Conservation (phyloP, 306 rosid genomes). For the Astragalus glycyphyllos region DNA sequence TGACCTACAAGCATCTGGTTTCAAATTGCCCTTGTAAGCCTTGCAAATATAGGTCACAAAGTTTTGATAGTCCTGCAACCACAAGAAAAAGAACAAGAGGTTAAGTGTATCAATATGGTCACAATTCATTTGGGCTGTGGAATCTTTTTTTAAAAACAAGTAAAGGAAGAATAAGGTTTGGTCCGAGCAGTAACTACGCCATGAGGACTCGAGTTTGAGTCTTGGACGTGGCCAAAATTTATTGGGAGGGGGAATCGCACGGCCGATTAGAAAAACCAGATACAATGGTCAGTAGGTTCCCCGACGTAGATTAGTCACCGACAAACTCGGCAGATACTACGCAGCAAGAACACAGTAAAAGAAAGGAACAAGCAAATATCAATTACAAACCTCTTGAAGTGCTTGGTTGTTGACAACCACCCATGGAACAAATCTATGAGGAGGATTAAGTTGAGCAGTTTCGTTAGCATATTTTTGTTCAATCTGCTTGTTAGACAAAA, state of each 20-base stretch:
- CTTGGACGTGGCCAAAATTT: no score
- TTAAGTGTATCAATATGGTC: background rate
- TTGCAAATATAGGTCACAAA: slow-evolving; percentile 67
- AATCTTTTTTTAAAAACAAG: background rate
- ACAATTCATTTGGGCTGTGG: slow-evolving; percentile 5
- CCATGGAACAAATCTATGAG: slow-evolving; percentile 86
- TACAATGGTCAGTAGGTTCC: no score
- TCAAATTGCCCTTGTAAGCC: slow-evolving; percentile 61
- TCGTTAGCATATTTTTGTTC: slow-evolving; percentile 64
- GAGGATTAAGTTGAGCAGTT: slow-evolving; percentile 70
- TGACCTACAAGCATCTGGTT: slow-evolving; percentile 62
- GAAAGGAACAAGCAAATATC: background rate
- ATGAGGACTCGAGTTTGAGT: no score
- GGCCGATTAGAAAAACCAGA: no score
- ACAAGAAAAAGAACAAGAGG: slow-evolving; percentile 27
- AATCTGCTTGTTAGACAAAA: slow-evolving; percentile 51
- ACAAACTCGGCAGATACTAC: no score
- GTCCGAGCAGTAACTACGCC: no score
- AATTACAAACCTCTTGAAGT: slow-evolving; percentile 68
- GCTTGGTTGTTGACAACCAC: slow-evolving; percentile 74
- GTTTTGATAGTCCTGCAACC: slow-evolving; percentile 59
- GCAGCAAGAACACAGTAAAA: no score
- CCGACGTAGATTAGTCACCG: no score
- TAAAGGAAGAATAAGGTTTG: no score
- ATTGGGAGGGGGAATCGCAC: no score